Evolutionary conservation across 1,139 yeast species (phyloP).

Genomic region (Tardiomyces blankii): DNA sequence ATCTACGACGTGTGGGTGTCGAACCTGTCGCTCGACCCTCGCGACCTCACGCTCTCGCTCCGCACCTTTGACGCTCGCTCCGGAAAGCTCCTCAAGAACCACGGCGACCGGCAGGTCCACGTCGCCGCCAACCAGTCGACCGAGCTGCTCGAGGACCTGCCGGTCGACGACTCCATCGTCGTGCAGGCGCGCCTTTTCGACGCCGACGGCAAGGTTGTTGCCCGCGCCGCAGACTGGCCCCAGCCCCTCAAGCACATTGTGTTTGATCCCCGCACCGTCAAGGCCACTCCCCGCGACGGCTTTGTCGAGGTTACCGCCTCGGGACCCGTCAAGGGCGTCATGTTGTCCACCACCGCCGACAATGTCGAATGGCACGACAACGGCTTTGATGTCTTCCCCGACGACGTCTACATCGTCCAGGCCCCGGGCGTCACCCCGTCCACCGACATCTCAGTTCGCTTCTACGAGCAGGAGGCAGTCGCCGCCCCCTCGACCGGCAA

Average conservation of each 20-base stretch:
- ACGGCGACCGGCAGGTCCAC: conserved; percentile 10
- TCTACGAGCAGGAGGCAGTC: conserved; percentile 3
- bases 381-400: conserved; percentile 36
- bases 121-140: conserved; percentile 29
- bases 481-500: not conserved
- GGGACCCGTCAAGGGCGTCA: conserved; percentile 35
- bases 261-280: conserved; percentile 19
- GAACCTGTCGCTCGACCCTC: conserved; percentile 21
- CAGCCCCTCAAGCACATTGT: conserved; percentile 39
- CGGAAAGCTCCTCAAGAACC: conserved; percentile 20
- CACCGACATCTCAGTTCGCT: not conserved
- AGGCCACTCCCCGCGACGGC: conserved; percentile 8
- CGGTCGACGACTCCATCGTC: conserved; percentile 17
- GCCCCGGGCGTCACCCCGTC: conserved; percentile 3
- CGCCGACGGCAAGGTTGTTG: conserved; percentile 17
- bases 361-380: conserved; percentile 27
- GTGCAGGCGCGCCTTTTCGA: conserved; percentile 13
- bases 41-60: conserved; percentile 22
- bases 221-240: conserved; percentile 40
- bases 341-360: conserved; percentile 13
- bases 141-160: conserved; percentile 18
- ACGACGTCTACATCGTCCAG: conserved; percentile 17
- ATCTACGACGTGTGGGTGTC: conserved; percentile 35
- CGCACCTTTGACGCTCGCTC: conserved; percentile 25
- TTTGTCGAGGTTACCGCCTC: conserved; percentile 16